A percentile compares a stretch with the other conserved stretches of the same genome.
Conservation (phyloP, 495 filamentous ascomycete species). For the Beverwykella pulmonaria region DNA sequence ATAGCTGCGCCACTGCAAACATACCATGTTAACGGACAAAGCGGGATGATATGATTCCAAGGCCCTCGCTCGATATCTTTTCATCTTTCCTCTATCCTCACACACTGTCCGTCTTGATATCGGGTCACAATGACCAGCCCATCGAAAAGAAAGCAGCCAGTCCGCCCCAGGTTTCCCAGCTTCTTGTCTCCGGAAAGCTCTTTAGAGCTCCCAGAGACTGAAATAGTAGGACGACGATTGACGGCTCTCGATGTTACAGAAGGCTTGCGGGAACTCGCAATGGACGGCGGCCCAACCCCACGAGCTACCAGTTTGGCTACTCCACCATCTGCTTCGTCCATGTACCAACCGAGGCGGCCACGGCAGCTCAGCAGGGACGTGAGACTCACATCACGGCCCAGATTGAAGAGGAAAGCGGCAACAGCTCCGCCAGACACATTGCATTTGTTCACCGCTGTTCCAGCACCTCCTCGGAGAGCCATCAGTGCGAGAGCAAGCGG, state of each 20-base stretch:
- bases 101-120: no score
- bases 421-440: slow-evolving; percentile 18
- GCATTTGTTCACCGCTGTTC: background rate
- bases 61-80: no score
- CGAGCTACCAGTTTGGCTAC: background rate
- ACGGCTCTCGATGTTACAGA: slow-evolving; percentile 19
- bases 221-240: background rate
- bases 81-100: no score
- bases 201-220: no score
- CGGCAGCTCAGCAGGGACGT: background rate
- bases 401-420: slow-evolving; percentile 3
- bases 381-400: background rate
- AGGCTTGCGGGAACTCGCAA: slow-evolving; percentile 1
- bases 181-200: no score
- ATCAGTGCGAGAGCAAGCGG: slow-evolving; percentile 24
- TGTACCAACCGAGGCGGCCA: background rate
- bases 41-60: no score
- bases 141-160: slow-evolving; percentile 1
- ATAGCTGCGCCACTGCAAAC: no score
- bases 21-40: no score
- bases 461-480: slow-evolving; percentile 13
- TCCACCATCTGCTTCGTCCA: background rate
- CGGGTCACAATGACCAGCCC: background rate
- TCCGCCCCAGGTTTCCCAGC: background rate
- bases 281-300: slow-evolving; percentile 16